phyloP scores from a whole-genome alignment of 768 basidiomycete genomes.

The Suillus cothurnatus region DNA sequence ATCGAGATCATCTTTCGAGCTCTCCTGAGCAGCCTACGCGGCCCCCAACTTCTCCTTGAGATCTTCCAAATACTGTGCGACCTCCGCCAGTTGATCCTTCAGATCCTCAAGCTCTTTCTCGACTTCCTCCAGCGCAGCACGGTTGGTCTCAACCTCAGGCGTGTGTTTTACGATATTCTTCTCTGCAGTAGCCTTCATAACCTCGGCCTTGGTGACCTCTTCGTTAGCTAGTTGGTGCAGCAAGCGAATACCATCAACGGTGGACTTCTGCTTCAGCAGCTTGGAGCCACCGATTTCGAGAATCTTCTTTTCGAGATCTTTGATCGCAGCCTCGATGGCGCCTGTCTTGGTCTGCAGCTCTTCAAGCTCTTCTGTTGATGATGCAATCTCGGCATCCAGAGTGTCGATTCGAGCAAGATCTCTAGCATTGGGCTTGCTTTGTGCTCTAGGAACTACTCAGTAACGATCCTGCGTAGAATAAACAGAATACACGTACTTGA shows the following conservation, averaged over 20 bases:
- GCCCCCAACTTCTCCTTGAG: constrained; percentile 71
- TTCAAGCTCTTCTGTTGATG: constrained; percentile 59
- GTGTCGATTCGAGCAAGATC: constrained; percentile 76
- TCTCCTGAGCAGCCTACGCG: constrained; percentile 76
- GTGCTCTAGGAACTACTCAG: constrained; percentile 49
- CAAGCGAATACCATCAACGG: constrained; percentile 83
- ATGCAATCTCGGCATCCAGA: constrained; percentile 71
- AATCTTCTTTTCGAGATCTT: constrained; percentile 87
- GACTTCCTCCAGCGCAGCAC: constrained; percentile 56
- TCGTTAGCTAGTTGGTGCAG: constrained; percentile 86
- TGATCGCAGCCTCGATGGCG: constrained; percentile 78
- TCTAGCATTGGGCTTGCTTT: constrained; percentile 80
- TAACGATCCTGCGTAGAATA: neutral
- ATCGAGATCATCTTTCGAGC: constrained; percentile 81
- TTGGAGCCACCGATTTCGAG: constrained; percentile 91
- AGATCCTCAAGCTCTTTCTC: constrained; percentile 67
- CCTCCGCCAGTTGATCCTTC: constrained; percentile 58
- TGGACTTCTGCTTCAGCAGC: constrained; percentile 86
- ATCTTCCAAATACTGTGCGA: constrained; percentile 58
- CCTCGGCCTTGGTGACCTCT: constrained; percentile 93
- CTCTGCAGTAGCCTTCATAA: constrained; percentile 82
- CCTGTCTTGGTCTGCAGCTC: constrained; percentile 64
- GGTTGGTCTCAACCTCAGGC: constrained; percentile 57
- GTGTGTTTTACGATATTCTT: constrained; percentile 77
- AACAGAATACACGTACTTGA: constrained; percentile 58